Evolutionary conservation across 441 rosid genomes (phyloP).

Genomic region (Bocquillonia castaneifolia): DNA sequence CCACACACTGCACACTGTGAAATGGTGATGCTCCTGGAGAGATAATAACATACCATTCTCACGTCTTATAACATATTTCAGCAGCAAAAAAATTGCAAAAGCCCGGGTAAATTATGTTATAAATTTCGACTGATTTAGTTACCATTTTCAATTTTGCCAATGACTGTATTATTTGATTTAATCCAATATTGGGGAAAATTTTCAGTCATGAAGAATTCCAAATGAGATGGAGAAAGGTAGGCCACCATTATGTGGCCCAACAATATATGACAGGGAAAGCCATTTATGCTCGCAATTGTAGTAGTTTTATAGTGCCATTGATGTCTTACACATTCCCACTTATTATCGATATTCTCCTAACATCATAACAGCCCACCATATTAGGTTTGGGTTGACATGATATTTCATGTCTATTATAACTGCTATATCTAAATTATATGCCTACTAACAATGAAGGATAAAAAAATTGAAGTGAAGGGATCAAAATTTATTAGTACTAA

Average conservation of each 20-base stretch:
- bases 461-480: no score
- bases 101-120: not conserved
- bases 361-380: not conserved
- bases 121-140: slow-evolving; percentile 16
- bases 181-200: not conserved
- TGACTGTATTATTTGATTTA: not conserved
- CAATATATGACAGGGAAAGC: not conserved
- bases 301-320: no score
- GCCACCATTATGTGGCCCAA: not conserved
- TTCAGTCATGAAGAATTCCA: not conserved
- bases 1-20: slow-evolving; percentile 91
- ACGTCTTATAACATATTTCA: not conserved
- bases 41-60: slow-evolving; percentile 31
- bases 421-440: no score
- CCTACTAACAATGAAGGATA: no score
- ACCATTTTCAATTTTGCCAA: not conserved
- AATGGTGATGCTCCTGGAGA: slow-evolving; percentile 89
- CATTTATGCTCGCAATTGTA: not conserved
- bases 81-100: not conserved
- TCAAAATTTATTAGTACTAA: no score
- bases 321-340: not conserved
- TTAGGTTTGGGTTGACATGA: not conserved
- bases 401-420: no score
- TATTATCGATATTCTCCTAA: not conserved
- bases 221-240: not conserved